Evolutionary conservation across 768 basidiomycete genomes (phyloP).

Genomic region (Paxillus rubicundulus): DNA sequence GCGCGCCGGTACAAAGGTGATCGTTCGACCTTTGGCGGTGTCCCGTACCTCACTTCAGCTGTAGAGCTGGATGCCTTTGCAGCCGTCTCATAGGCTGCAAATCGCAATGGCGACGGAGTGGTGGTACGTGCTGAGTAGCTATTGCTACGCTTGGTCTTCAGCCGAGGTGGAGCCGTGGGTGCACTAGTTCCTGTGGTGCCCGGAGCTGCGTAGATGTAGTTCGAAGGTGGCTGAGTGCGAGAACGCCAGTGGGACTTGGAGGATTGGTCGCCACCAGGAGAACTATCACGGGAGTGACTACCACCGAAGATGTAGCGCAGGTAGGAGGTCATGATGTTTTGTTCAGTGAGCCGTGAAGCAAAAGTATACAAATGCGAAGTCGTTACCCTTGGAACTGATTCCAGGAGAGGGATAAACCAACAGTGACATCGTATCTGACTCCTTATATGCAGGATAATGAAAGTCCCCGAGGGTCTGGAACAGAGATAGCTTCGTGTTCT

Average conservation of each 20-base stretch:
- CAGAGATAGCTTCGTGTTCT: slow-evolving; percentile 17
- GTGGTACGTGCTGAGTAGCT: slow-evolving; percentile 38
- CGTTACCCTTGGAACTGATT: slow-evolving; percentile 13
- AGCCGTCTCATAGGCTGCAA: slow-evolving; percentile 34
- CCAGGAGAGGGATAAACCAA: slow-evolving; percentile 13
- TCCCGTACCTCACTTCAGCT: slow-evolving; percentile 33
- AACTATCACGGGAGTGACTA: slow-evolving; percentile 23
- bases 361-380: slow-evolving; percentile 6
- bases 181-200: slow-evolving; percentile 34
- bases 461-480: slow-evolving; percentile 23
- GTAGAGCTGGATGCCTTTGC: slow-evolving; percentile 19
- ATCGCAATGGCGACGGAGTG: slow-evolving; percentile 42
- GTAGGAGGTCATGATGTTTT: slow-evolving; percentile 45
- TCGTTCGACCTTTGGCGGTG: slow-evolving; percentile 32
- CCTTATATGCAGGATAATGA: slow-evolving; percentile 23
- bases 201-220: slow-evolving; percentile 41
- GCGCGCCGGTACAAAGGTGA: slow-evolving; percentile 39
- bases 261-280: slow-evolving; percentile 24
- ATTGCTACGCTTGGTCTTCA: slow-evolving; percentile 39
- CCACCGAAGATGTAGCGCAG: slow-evolving; percentile 48
- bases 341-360: slow-evolving; percentile 17
- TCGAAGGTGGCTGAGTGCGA: slow-evolving; percentile 37
- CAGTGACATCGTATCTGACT: background rate
- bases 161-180: slow-evolving; percentile 38
- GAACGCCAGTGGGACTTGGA: slow-evolving; percentile 46